Evolutionary conservation across 208 protist genomes (phyloP), one percentile per base, ranked within the genome.

Genomic region (Leishmania lainsoni): DNA sequence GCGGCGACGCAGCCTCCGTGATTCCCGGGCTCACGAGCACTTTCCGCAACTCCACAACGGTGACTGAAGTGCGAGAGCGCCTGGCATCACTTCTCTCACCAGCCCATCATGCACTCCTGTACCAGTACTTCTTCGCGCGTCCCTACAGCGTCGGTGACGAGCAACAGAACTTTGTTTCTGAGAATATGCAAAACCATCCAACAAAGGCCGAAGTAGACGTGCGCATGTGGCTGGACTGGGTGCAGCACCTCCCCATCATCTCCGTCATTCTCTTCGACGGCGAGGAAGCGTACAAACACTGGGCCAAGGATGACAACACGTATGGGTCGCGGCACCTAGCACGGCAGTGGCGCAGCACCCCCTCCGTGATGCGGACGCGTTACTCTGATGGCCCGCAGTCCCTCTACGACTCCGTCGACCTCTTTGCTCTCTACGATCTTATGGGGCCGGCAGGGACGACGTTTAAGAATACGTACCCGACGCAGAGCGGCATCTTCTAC

Each of bases 181-280:
- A 16, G 9, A 2, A 22, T 22, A n/a, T 32, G 4, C 68, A 20
- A 49, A 72, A 72, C 6, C 42, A 72, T n/a, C 39, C 42, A 29
- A 73, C 69, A 51, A 35, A 61, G 52, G 51, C 58, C 10, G 48
- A 49, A n/a, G 79, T 79, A 35, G 85, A 86, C 61, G 82, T 89
- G 68, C 81, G 81, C 16, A 54, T 75, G 65, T 86, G 87, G 79
- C 71, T 95, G 52, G 83, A 87, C 66, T 79, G 72, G 73, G 88
- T 89, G 20, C 81, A 88, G 68, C 75, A 89, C 73, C 85, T 93
- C 12, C 91, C 89, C 16, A 79, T 81, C 20, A 82, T 95, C 49
- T 90, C 93, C 45, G 59, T 99, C 20, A 65, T 98, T 20, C 89
- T 99, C 70, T 98, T 99, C 90, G 97, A 99, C 87, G 97, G 95